Conservation (phyloP, 192 early-diverging fungal genomes). For the Backusella tuberculispora region DNA sequence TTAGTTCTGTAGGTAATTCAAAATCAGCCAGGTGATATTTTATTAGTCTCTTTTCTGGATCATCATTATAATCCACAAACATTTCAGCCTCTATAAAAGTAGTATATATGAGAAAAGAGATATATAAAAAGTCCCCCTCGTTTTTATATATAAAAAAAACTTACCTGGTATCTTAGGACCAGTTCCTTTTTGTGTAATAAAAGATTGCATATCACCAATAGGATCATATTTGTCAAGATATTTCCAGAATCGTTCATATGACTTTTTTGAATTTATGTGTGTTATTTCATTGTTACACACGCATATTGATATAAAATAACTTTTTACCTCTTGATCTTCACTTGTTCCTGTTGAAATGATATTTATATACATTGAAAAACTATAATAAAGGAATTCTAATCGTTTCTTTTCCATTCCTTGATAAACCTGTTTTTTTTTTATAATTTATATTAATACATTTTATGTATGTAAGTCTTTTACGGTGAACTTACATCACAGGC, state of each 20-base stretch:
- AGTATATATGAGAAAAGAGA: neutral
- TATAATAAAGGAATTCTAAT: constrained; percentile 66
- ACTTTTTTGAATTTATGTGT: constrained; percentile 36
- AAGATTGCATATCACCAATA: constrained; percentile 62
- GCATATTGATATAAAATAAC: neutral
- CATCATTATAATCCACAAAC: constrained; percentile 30
- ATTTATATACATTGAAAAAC: constrained; percentile 75
- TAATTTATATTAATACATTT: neutral
- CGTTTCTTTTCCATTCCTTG: constrained; percentile 76
- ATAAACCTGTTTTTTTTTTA: constrained; percentile 45
- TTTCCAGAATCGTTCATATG: constrained; percentile 72
- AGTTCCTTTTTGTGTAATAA: constrained; percentile 66
- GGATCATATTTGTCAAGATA: constrained; percentile 68
- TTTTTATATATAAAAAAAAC: constrained; percentile 1
- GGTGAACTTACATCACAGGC: constrained; percentile 59
- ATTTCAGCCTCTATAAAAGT: constrained; percentile 26
- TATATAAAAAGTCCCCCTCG: too few relatives aligned
- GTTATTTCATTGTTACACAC: neutral
- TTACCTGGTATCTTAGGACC: constrained; percentile 59
- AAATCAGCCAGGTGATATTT: constrained; percentile 36
- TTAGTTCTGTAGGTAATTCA: neutral
- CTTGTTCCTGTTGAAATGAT: constrained; percentile 71
- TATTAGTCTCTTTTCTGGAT: constrained; percentile 37
- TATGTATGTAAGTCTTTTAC: too few relatives aligned
- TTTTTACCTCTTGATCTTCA: constrained; percentile 67